These are phyloP conservation scores for Carex arenaria DNA, from an alignment of 202 grass and related monocot species.

Conservation along the genomic window DNA sequence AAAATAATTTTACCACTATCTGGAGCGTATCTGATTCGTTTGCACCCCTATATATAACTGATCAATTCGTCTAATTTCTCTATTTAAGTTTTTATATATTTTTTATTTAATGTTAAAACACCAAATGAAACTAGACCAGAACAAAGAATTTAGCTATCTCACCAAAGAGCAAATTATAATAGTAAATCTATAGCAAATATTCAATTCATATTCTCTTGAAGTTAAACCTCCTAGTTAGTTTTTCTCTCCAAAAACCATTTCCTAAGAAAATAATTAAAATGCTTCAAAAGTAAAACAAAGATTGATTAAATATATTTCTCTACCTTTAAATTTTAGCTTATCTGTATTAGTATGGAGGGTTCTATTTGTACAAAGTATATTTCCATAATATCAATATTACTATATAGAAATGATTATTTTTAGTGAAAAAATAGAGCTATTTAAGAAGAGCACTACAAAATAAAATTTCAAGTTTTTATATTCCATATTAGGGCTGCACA, in stretches of 20 bases:
- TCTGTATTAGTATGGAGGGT: too few species aligned
- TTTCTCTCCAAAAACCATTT: neutral
- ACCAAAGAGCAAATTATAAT: neutral
- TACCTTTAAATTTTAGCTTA: neutral
- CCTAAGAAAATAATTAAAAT: neutral
- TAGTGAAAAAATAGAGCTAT: neutral
- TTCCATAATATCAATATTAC: too few species aligned
- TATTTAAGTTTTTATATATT: too few species aligned
- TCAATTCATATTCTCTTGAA: neutral
- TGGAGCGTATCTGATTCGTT: too few species aligned
- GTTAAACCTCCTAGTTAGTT: neutral
- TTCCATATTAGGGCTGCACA: too few species aligned
- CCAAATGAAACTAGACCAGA: too few species aligned
- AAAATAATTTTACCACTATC: too few species aligned
- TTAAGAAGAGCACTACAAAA: neutral
- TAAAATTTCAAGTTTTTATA: too few species aligned
- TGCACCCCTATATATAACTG: too few species aligned
- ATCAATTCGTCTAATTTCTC: too few species aligned
- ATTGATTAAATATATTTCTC: neutral
- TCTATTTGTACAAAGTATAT: too few species aligned
- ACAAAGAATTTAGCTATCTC: neutral
- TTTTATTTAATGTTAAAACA: too few species aligned
- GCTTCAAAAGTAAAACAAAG: neutral
- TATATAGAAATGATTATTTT: neutral
- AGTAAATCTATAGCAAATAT: neutral